Conservation (phyloP, 345 rosid genomes). For the Camelina laxa region DNA sequence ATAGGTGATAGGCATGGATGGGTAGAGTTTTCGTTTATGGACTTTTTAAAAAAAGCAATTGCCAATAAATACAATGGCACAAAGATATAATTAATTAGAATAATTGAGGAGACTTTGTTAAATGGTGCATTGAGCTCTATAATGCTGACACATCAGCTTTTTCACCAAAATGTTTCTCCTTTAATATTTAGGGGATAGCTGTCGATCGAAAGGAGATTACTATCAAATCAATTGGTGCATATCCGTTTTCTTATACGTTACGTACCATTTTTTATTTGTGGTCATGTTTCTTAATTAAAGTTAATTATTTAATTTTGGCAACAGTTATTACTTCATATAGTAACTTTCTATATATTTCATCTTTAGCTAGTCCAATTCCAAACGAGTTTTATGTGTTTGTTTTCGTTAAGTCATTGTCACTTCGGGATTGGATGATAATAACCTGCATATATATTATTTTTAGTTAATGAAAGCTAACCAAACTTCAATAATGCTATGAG, state of each 20-base stretch:
- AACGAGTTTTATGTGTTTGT: no score
- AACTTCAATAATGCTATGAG: conserved; percentile 39
- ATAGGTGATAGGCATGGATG: no score
- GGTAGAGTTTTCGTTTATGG: no score
- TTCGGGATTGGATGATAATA: conserved; percentile 25
- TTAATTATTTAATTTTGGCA: not conserved
- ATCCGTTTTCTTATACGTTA: not conserved
- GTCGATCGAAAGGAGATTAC: not conserved
- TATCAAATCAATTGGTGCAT: not conserved
- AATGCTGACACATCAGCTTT: no score
- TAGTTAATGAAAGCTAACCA: conserved; percentile 31
- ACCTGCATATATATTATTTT: conserved; percentile 4
- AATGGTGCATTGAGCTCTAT: no score
- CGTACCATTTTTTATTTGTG: not conserved
- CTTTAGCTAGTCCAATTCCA: conserved; percentile 1
- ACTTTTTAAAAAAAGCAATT: no score
- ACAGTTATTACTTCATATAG: conserved; percentile 5
- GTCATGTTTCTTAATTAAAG: not conserved
- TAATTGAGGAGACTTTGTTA: no score
- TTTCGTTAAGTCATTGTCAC: conserved; percentile 22
- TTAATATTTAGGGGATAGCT: no score
- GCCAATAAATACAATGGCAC: no score
- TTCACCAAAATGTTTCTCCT: no score
- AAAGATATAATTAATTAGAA: no score
- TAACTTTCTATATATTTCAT: not conserved